phyloP scores from a whole-genome alignment of 768 basidiomycete species.

The Leucosporidium creatinivorum region DNA sequence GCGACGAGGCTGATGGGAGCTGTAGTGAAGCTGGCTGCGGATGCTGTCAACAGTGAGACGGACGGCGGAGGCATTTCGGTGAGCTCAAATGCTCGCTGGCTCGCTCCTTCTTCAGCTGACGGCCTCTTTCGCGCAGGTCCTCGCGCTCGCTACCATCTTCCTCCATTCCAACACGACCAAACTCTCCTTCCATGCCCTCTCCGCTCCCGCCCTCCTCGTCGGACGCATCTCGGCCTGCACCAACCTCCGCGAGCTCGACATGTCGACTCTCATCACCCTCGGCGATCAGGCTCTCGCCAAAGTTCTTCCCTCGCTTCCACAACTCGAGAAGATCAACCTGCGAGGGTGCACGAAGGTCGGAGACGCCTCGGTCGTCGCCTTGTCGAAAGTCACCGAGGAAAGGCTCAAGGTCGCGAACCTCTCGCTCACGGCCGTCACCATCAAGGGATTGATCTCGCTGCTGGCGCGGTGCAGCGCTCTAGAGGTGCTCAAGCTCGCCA shows the following conservation, averaged over 20 bases:
- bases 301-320: constrained; percentile 21
- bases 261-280: constrained; percentile 11
- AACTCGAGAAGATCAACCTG: constrained; percentile 27
- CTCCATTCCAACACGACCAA: constrained; percentile 15
- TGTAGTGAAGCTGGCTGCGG: no score
- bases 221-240: constrained; percentile 25
- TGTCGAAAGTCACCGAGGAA: constrained; percentile 15
- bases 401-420: constrained; percentile 25
- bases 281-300: constrained; percentile 20
- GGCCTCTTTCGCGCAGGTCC: no score
- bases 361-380: constrained; percentile 24
- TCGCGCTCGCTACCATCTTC: constrained; percentile 16
- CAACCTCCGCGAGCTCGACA: constrained; percentile 24
- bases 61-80: no score
- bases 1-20: no score
- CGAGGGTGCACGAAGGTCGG: constrained; percentile 33
- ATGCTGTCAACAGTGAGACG: no score
- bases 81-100: no score
- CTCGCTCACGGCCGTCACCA: constrained; percentile 29
- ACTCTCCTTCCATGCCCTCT: constrained; percentile 13
- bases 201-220: constrained; percentile 23
- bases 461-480: constrained; percentile 23
- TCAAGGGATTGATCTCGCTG: constrained; percentile 26
- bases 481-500: constrained; percentile 34
- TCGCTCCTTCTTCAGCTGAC: no score